A percentile compares a stretch with the other conserved stretches of the same genome.
Evolutionary conservation across 179 eudicot genomes (phyloP).

Genomic region (Drosera spatulata): DNA sequence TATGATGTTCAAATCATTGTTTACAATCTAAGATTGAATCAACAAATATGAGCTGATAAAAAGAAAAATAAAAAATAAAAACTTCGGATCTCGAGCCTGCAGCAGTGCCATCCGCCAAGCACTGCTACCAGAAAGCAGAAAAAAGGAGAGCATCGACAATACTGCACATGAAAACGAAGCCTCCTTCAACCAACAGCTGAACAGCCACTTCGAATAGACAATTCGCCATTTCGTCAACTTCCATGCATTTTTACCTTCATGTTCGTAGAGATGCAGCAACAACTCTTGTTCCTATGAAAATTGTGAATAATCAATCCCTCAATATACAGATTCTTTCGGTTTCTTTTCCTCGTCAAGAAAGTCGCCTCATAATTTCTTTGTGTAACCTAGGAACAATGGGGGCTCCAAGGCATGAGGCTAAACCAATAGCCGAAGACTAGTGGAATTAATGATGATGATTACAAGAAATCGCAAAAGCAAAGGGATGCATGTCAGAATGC

Average conservation of each 20-base stretch:
- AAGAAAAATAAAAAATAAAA: not conserved
- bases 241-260: no score
- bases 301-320: slow-evolving; percentile 18
- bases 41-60: slow-evolving; percentile 11
- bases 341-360: slow-evolving; percentile 1
- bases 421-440: slow-evolving; percentile 25
- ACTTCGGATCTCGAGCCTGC: not conserved
- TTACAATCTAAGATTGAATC: slow-evolving; percentile 3
- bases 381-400: slow-evolving; percentile 31
- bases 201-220: no score
- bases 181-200: no score
- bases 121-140: not conserved
- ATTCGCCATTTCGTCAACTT: no score
- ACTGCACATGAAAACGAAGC: no score
- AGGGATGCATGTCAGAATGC: not conserved
- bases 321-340: slow-evolving; percentile 20
- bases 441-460: slow-evolving; percentile 20
- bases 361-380: slow-evolving; percentile 5
- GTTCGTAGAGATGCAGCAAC: not conserved
- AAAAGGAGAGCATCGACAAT: not conserved
- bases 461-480: slow-evolving; percentile 7
- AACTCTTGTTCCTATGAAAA: slow-evolving; percentile 2
- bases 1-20: no score
- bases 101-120: not conserved
- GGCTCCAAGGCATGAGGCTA: slow-evolving; percentile 23